Conservation (phyloP, 345 rosid species). For the Aegle marmelos region DNA sequence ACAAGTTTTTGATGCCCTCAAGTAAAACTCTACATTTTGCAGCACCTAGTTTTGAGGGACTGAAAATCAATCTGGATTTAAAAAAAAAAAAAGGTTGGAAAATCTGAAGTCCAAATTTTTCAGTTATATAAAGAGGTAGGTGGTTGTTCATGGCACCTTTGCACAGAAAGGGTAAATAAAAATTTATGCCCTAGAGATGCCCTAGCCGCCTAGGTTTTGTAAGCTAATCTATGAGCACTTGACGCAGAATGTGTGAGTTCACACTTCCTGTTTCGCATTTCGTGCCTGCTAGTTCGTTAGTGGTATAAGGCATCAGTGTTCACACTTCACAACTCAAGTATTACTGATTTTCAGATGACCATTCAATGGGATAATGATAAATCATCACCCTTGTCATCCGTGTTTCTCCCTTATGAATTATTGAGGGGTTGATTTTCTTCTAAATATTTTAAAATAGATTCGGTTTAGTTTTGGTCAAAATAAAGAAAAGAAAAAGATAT, state of each 20-base stretch:
- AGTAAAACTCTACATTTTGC: neutral
- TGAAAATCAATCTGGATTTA: neutral
- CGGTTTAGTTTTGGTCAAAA: too few relatives aligned
- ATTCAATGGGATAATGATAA: too few relatives aligned
- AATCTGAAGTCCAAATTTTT: neutral
- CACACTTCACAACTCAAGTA: slow-evolving; percentile 10
- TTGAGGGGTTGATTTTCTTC: too few relatives aligned
- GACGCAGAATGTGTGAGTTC: neutral
- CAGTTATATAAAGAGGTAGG: neutral
- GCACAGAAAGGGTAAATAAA: neutral
- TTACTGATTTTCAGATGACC: too few relatives aligned
- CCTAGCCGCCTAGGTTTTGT: neutral
- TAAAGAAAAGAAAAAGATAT: too few relatives aligned
- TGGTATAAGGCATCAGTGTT: neutral
- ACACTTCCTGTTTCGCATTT: neutral
- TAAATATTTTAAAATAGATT: too few relatives aligned
- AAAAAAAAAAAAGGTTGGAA: neutral
- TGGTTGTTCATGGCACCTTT: neutral
- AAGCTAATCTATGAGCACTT: neutral
- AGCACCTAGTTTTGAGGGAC: neutral
- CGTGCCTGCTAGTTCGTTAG: too few relatives aligned
- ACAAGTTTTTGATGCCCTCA: neutral
- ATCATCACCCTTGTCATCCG: too few relatives aligned
- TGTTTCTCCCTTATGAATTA: too few relatives aligned
- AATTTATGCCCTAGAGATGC: neutral